Base-by-base conservation (phyloP, 2,329 filamentous ascomycete species). In the Fusarium lateritium region DNA sequence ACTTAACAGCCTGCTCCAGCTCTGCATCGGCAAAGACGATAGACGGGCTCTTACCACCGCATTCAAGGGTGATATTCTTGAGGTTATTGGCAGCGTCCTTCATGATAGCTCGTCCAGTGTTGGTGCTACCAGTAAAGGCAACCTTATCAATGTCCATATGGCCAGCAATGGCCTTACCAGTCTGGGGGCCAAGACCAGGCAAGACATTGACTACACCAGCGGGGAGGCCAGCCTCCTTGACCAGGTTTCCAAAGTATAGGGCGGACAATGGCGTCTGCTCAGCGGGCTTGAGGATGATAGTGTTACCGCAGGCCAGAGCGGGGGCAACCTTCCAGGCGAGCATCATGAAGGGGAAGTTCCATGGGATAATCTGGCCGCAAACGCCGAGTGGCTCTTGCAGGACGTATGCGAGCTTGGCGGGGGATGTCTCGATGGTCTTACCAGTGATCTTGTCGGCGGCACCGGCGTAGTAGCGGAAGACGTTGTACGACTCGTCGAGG, bases 201-300 rank as follows among this genome's bases (percentile, higher is more conserved):
- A 92, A 70, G 58, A 93, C 84, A 75, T 92, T 93, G 64, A 93
- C 80, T n/a, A 93, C 91, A 33, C 91, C 91, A 2, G 90, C 85
- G n/a, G 91, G 91, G 74, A 93, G 92, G 0, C 91, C 91, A 34
- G 90, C 89, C 71, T 92, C 85, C 67, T 88, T 87, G 65, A 92
- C 83, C 8, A 93, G 80, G 14, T 85, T 86, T 3, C 84, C 90
- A 14, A 92, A 83, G 62, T 89, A 87, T 5, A 89, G 73, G 72
- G 86, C 86, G 47, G 84, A 87, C 14, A 89, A 79, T 7, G 87
- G 87, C 2, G 87, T 88, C 77, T 88, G 86, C 73, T 89, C 87
- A 7, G 87, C 85, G 28, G 86, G 83, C 79, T 89, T 89, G 43
- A 89, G 79, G 26, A 89, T 80, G 44, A 89, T 80, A 0, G 85